Conservation (phyloP, 257 asterid species). For the Euphrasia confusa region DNA sequence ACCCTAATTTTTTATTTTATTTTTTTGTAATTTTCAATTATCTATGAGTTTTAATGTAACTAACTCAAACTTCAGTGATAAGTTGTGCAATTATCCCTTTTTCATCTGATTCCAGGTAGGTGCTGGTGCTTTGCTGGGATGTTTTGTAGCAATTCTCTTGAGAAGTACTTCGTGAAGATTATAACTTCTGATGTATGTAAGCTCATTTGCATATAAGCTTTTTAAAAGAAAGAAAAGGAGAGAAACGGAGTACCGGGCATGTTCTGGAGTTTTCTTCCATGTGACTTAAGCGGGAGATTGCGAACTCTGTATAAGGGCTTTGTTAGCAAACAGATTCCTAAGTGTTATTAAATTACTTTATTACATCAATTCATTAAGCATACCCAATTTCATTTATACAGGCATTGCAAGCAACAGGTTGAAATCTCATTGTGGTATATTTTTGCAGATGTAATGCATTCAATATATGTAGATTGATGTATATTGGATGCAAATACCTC, state of each 20-base stretch:
- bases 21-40: too few species aligned
- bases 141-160: conserved; percentile 48
- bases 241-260: neutral
- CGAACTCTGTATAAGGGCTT: conserved; percentile 23
- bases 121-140: conserved; percentile 74
- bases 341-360: conserved; percentile 10
- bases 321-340: conserved; percentile 3
- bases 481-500: too few species aligned
- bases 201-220: conserved; percentile 13
- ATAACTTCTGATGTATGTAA: neutral
- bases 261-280: conserved; percentile 17
- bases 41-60: too few species aligned
- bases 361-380: neutral
- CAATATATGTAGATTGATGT: too few species aligned
- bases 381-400: neutral
- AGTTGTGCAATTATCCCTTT: too few species aligned
- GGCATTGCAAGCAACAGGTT: too few species aligned
- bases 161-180: conserved; percentile 32
- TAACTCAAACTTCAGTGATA: too few species aligned
- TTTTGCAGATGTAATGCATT: too few species aligned
- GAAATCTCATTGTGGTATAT: too few species aligned
- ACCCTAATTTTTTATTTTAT: too few species aligned
- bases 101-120: conserved; percentile 40
- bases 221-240: neutral
- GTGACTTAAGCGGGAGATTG: conserved; percentile 15